Evolutionary conservation across 495 filamentous ascomycete species (phyloP), one percentile per base, ranked within the genome.

Genomic region (Trichocladium antarcticum): DNA sequence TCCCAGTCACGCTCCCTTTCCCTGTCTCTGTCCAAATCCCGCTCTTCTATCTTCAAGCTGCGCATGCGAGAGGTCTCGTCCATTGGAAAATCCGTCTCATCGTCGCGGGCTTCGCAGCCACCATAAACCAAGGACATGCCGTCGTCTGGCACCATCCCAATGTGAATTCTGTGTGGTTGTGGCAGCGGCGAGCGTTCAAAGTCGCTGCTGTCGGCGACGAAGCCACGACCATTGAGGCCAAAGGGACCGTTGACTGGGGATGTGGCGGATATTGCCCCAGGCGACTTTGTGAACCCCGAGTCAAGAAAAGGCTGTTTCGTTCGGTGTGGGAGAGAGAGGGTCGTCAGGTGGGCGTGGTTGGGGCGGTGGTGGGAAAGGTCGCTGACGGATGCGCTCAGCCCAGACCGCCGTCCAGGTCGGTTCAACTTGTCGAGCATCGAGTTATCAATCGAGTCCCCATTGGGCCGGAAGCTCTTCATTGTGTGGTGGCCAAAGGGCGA

Each of bases 371-470:
- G 52, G 21, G 61, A 59, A 12, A 65, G 52, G 20, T 74, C 68
- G 70, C 53, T 82, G 56, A 75, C 61, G 9, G 77, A 70, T 31
- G 69, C 64, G 52, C 71, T 74, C 41, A 76, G 68, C 34, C 74
- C 75, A 5, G 72, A 74, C 44, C 74, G 72, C 24, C 74, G 68
- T 50, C 61, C 79, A 70, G 46, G 74, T 61, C 66, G 80, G 75
- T 68, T 85, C 70, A 70, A 80, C 60, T 85, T 89, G 38, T 84
- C 85, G 21, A 92, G 66, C 43, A 90, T 67, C 49, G 83, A 81
- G 59, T 82, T 82, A 56, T 93, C 88, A 57, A 92, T 92, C 22
- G 78, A 78, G 55, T 85, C 79, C 14, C 77, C 82, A 7, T 76
- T 78, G 20, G 61, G 61, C 49, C 74, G 78, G 59, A 71, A 68